Percentiles rank a stretch among this genome's conserved stretches.
phyloP scores from a whole-genome alignment of 106 monocot species.

The Ottelia alismoides region DNA sequence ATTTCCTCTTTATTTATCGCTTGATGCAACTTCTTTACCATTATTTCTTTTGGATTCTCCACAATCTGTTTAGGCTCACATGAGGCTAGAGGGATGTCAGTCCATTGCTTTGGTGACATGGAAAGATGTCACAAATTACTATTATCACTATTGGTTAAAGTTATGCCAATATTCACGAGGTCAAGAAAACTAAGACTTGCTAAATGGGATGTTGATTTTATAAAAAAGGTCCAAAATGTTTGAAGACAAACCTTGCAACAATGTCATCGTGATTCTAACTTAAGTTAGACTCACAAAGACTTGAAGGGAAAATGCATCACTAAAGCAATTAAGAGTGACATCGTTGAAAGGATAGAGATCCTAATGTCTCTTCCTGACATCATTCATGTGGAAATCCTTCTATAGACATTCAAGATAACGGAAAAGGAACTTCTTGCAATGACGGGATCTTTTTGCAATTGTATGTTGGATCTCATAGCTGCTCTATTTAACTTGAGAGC shows the following conservation, averaged over 20 bases:
- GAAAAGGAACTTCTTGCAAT: too few species aligned
- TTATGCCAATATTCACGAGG: neutral
- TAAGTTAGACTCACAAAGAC: too few species aligned
- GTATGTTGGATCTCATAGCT: too few species aligned
- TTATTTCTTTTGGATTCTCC: neutral
- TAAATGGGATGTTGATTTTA: constrained; percentile 15
- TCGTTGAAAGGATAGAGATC: too few species aligned
- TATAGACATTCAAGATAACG: too few species aligned
- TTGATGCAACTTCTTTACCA: constrained; percentile 27
- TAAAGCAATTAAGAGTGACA: too few species aligned
- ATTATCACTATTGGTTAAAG: neutral
- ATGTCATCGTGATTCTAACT: too few species aligned
- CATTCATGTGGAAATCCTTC: too few species aligned
- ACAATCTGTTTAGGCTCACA: neutral
- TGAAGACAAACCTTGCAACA: constrained; percentile 8
- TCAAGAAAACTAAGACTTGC: neutral
- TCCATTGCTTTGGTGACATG: neutral
- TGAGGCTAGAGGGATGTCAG: neutral
- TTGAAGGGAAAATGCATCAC: too few species aligned
- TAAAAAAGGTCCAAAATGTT: constrained; percentile 23
- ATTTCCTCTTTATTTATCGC: constrained; percentile 78
- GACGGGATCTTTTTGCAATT: too few species aligned
- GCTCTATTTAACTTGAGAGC: too few species aligned
- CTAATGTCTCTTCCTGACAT: too few species aligned
- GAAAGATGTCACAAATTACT: neutral